These are phyloP conservation scores for Emericellopsis atlantica DNA, from an alignment of 2,329 filamentous ascomycete species.

Conservation along the genomic window DNA sequence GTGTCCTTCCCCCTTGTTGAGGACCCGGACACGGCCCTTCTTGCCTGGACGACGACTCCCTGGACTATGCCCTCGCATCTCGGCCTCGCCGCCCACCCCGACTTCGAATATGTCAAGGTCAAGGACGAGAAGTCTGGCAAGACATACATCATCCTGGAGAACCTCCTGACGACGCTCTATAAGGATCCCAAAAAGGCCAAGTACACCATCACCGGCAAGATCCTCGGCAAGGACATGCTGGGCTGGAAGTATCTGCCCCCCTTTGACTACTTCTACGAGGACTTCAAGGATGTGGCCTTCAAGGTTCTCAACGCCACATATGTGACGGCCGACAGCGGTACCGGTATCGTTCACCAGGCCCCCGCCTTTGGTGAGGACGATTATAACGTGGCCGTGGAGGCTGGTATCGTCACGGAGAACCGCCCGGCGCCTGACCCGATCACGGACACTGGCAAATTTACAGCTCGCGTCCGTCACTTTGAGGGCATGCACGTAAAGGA, in stretches of 20 bases:
- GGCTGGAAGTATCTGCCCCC: slow-evolving; percentile 83
- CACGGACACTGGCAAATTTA: slow-evolving; percentile 74
- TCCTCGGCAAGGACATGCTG: slow-evolving; percentile 74
- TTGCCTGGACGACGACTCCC: slow-evolving; percentile 85
- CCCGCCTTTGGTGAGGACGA: slow-evolving; percentile 94
- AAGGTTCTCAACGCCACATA: slow-evolving; percentile 73
- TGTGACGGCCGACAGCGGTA: slow-evolving; percentile 81
- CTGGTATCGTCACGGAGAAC: slow-evolving; percentile 65
- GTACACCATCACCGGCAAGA: slow-evolving; percentile 67
- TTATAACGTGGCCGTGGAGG: slow-evolving; percentile 69
- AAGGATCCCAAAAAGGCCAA: slow-evolving; percentile 95
- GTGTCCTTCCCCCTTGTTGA: slow-evolving; percentile 76
- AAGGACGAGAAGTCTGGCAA: slow-evolving; percentile 71
- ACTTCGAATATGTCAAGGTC: slow-evolving; percentile 82
- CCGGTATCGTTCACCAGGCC: slow-evolving; percentile 86
- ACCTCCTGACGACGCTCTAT: slow-evolving; percentile 70
- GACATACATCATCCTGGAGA: slow-evolving; percentile 75
- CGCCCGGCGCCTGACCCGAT: slow-evolving; percentile 81
- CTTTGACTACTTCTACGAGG: slow-evolving; percentile 81
- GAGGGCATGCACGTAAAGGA: slow-evolving; percentile 81
- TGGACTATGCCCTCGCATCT: slow-evolving; percentile 75
- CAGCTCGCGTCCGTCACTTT: slow-evolving; percentile 65
- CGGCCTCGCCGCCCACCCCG: slow-evolving; percentile 65
- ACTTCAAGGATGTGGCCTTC: slow-evolving; percentile 79
- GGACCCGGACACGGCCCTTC: slow-evolving; percentile 60